These are phyloP conservation scores for Calonectria hongkongensis DNA, from an alignment of 2,329 filamentous ascomycete species.

Conservation along the genomic window DNA sequence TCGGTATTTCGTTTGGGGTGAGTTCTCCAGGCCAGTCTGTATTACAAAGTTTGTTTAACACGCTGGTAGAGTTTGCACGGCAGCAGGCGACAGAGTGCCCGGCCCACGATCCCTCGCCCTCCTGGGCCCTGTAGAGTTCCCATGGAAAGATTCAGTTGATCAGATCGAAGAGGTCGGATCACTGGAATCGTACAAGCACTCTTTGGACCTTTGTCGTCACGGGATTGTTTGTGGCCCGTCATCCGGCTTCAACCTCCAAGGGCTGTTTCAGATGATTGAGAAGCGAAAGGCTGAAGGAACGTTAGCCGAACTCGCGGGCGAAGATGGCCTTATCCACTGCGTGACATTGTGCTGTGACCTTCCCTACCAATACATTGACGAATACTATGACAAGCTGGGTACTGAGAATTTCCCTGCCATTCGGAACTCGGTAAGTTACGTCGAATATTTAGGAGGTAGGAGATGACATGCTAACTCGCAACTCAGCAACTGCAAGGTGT, in stretches of 20 bases:
- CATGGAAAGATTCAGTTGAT: slow-evolving; percentile 68
- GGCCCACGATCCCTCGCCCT: slow-evolving; percentile 73
- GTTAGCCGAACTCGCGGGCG: slow-evolving; percentile 65
- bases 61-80: slow-evolving; percentile 68
- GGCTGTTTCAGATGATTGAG: not conserved
- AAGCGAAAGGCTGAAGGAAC: slow-evolving; percentile 55
- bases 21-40: not conserved
- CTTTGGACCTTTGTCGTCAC: slow-evolving; percentile 8
- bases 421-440: slow-evolving; percentile 60
- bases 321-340: slow-evolving; percentile 68
- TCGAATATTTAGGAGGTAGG: slow-evolving; percentile 40
- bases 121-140: slow-evolving; percentile 71
- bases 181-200: not conserved
- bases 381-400: slow-evolving; percentile 75
- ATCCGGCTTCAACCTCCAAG: slow-evolving; percentile 5
- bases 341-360: slow-evolving; percentile 79
- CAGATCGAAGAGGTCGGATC: slow-evolving; percentile 12
- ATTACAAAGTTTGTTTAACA: not conserved
- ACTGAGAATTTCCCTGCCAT: slow-evolving; percentile 69
- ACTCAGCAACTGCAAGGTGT: slow-evolving; percentile 45
- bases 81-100: slow-evolving; percentile 73
- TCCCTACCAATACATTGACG: slow-evolving; percentile 77
- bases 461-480: not conserved
- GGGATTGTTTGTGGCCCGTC: slow-evolving; percentile 2
- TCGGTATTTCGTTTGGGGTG: slow-evolving; percentile 63